A percentile compares a stretch with the other conserved stretches of the same genome.
Conservation (phyloP, 345 rosid species). For the Cochlearia excelsa region DNA sequence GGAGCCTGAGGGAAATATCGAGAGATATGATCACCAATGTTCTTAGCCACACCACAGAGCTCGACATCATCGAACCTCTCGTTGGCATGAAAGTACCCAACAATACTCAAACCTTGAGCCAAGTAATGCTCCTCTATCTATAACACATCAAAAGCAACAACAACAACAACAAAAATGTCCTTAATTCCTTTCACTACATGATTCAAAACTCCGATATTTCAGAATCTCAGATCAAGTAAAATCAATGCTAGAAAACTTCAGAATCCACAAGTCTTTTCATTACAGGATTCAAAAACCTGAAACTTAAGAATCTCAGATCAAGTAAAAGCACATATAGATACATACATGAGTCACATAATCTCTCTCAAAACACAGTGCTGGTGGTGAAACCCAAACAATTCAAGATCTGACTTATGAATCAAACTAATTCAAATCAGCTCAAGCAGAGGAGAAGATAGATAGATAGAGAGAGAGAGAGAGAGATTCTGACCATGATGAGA, state of each 20-base stretch:
- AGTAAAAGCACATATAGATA: background rate
- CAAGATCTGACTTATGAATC: constrained; percentile 23
- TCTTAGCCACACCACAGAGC: constrained; percentile 71
- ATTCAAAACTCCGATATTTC: background rate
- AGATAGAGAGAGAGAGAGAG: background rate
- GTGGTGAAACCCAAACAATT: constrained; percentile 17
- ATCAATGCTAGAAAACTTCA: background rate
- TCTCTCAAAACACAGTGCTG: constrained; percentile 2
- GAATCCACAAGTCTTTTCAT: background rate
- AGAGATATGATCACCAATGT: constrained; percentile 84
- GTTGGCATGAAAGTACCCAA: constrained; percentile 91
- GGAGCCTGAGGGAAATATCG: constrained; percentile 79
- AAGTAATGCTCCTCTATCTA: constrained; percentile 78
- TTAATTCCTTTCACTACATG: background rate
- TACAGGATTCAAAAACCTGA: no score
- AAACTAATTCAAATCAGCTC: background rate
- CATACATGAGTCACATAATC: background rate
- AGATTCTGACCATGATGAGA: constrained; percentile 60
- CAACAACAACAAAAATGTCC: background rate
- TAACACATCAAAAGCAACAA: constrained; percentile 24
- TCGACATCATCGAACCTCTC: constrained; percentile 80
- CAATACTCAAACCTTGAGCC: constrained; percentile 68
- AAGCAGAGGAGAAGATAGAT: background rate
- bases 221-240: constrained; percentile 14
- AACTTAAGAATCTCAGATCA: no score